Evolutionary conservation across 2,329 filamentous ascomycete species (phyloP).

Genomic region (Penicillium sp.): DNA sequence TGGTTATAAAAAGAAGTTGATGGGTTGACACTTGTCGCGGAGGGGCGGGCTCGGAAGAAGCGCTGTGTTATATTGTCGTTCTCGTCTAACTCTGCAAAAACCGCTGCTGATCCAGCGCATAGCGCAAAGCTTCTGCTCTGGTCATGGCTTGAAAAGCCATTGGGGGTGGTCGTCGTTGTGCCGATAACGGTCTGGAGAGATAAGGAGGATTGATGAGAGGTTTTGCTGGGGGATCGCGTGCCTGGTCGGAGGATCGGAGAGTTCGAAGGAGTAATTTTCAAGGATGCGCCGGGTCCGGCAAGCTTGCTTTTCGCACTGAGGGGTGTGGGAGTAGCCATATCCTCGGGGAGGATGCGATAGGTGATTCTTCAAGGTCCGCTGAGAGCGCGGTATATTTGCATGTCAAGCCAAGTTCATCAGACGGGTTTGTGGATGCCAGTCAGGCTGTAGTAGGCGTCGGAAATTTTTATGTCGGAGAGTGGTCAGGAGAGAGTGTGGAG

Average conservation of each 20-base stretch:
- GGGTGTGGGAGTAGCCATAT: conserved; percentile 38
- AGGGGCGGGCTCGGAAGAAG: conserved; percentile 84
- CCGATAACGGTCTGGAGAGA: conserved; percentile 83
- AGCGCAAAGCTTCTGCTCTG: conserved; percentile 74
- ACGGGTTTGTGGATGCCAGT: background rate
- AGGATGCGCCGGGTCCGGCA: conserved; percentile 34
- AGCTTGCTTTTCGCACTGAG: conserved; percentile 37
- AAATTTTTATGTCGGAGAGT: background rate
- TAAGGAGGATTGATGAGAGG: conserved; percentile 51
- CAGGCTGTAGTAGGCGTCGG: background rate
- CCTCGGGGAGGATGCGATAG: conserved; percentile 22
- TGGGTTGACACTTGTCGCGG: conserved; percentile 63
- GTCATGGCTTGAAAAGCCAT: conserved; percentile 78
- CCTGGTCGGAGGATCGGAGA: conserved; percentile 66
- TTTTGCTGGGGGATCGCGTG: conserved; percentile 60
- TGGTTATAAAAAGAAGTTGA: conserved; percentile 53
- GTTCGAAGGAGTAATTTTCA: conserved; percentile 72
- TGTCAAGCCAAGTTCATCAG: conserved; percentile 32
- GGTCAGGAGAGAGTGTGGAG: conserved; percentile 6
- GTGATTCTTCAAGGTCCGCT: conserved; percentile 32
- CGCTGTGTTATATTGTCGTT: conserved; percentile 66
- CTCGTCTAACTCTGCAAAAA: conserved; percentile 75
- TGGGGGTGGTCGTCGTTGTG: conserved; percentile 79
- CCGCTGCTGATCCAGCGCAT: conserved; percentile 88
- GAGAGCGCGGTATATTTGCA: conserved; percentile 23